Evolutionary conservation across 176 grass and related monocot species (phyloP).

Genomic region (Bothriochloa decipiens): DNA sequence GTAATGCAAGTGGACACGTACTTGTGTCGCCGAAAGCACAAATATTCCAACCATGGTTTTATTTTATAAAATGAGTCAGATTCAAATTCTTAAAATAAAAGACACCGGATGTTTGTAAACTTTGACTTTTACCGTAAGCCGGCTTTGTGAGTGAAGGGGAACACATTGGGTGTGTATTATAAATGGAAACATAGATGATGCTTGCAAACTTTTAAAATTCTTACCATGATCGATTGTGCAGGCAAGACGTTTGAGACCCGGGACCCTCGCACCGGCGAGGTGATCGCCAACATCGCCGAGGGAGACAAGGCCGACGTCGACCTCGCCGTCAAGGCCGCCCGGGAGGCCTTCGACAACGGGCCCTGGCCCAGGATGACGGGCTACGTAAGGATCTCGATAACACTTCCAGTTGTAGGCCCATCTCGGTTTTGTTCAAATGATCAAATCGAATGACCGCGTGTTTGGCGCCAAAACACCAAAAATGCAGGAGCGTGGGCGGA

Average conservation of each 20-base stretch:
- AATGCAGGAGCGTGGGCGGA: constrained; percentile 62
- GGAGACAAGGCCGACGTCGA: constrained; percentile 81
- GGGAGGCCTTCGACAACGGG: constrained; percentile 89
- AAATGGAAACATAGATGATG: too few species aligned
- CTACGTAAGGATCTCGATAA: constrained; percentile 47
- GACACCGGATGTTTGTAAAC: neutral
- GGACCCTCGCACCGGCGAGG: constrained; percentile 80
- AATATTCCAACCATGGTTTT: neutral
- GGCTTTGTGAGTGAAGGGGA: neutral
- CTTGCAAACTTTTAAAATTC: neutral
- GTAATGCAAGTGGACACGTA: neutral
- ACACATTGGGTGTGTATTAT: too few species aligned
- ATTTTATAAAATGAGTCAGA: neutral
- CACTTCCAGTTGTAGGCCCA: neutral
- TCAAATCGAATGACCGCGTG: neutral
- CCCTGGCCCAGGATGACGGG: constrained; percentile 92
- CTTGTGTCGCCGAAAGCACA: neutral
- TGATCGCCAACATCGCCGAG: constrained; percentile 64
- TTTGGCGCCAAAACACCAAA: constrained; percentile 25
- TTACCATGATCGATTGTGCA: neutral
- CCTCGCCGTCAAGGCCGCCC: constrained; percentile 68
- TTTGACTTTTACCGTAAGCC: neutral
- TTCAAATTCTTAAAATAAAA: neutral
- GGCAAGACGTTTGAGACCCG: constrained; percentile 79
- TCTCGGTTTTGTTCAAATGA: neutral